These are phyloP conservation scores for Magnolia kwangsiensis DNA, from an alignment of 164 flowering plant genomes.

Conservation along the genomic window DNA sequence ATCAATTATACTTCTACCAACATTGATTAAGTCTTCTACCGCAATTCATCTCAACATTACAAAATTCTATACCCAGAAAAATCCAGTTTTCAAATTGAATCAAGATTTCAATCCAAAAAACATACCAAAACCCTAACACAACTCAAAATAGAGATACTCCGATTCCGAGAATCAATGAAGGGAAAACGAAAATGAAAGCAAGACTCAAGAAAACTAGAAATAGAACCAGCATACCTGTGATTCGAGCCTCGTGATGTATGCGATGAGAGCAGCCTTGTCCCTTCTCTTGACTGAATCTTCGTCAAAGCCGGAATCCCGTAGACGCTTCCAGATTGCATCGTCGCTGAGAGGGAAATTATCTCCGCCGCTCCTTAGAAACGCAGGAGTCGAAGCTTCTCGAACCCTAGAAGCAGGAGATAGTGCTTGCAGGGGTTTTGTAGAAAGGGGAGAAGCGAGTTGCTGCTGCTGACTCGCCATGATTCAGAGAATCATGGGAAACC, in stretches of 20 bases:
- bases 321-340: conserved; percentile 68
- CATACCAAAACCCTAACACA: not conserved
- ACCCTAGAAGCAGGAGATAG: conserved; percentile 5
- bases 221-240: conserved; percentile 50
- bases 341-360: conserved; percentile 42
- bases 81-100: not conserved
- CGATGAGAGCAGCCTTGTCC: conserved; percentile 88
- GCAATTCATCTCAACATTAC: no score
- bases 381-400: not conserved
- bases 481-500: not conserved
- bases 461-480: conserved; percentile 4
- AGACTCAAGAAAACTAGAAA: not conserved
- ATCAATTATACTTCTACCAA: not conserved
- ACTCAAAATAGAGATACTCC: no score
- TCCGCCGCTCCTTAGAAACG: conserved; percentile 5
- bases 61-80: not conserved
- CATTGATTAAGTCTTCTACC: not conserved
- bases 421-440: not conserved
- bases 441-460: not conserved
- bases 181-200: not conserved
- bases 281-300: conserved; percentile 74
- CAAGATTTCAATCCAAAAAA: not conserved
- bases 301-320: conserved; percentile 78
- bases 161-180: not conserved
- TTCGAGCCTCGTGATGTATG: conserved; percentile 83